Conservation (phyloP, 2,329 filamentous ascomycete species). For the Aspergillus sp. region DNA sequence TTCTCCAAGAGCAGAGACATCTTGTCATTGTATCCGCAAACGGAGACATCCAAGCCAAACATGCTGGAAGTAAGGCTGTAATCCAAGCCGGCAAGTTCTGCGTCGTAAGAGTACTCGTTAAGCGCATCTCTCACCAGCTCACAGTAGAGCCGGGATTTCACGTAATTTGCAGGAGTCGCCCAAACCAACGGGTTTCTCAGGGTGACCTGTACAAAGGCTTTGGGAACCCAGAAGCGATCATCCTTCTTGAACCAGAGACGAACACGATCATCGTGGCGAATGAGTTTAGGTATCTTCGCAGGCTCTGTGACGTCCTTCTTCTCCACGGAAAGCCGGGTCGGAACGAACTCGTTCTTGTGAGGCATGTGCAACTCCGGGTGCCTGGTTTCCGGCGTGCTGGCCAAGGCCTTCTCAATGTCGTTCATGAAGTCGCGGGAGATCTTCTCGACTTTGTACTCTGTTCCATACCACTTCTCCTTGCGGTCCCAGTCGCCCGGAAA, state of each 20-base stretch:
- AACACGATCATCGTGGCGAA: slow-evolving; percentile 72
- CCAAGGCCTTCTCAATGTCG: slow-evolving; percentile 58
- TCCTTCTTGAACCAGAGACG: slow-evolving; percentile 98
- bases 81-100: slow-evolving; percentile 79
- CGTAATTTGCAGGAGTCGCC: slow-evolving; percentile 66
- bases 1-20: slow-evolving; percentile 83
- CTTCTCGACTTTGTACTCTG: slow-evolving; percentile 77
- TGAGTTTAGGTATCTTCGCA: slow-evolving; percentile 64
- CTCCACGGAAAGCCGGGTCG: slow-evolving; percentile 84
- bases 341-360: slow-evolving; percentile 92
- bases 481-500: slow-evolving; percentile 76
- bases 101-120: slow-evolving; percentile 91
- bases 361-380: slow-evolving; percentile 72
- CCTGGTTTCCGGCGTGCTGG: slow-evolving; percentile 50
- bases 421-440: slow-evolving; percentile 68
- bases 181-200: slow-evolving; percentile 72
- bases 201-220: slow-evolving; percentile 76
- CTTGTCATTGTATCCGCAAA: slow-evolving; percentile 95
- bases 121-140: slow-evolving; percentile 82
- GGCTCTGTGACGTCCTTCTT: slow-evolving; percentile 81
- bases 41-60: slow-evolving; percentile 65
- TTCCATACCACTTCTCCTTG: slow-evolving; percentile 97
- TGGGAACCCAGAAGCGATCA: slow-evolving; percentile 96
- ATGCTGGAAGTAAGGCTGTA: slow-evolving; percentile 69
- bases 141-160: slow-evolving; percentile 72